A percentile compares a stretch with the other conserved stretches of the same genome.
Conservation (phyloP, 2,329 filamentous ascomycete genomes). For the Myrmaecium sp. region DNA sequence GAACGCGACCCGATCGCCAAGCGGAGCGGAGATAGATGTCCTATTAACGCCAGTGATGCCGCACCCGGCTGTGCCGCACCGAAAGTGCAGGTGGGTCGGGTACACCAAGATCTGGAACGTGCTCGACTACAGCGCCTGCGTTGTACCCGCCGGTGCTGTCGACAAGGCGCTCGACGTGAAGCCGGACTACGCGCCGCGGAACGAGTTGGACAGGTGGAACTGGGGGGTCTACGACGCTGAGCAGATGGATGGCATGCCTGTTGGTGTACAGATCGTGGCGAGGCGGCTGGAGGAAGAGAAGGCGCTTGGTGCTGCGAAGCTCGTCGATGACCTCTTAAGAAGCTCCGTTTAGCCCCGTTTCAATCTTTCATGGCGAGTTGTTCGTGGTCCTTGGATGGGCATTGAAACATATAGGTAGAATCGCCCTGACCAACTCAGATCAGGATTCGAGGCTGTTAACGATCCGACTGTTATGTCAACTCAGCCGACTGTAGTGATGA, state of each 20-base stretch:
- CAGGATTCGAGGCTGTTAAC: no score
- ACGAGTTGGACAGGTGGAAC: constrained; percentile 36
- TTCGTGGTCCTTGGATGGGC: no score
- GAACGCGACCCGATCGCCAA: constrained; percentile 29
- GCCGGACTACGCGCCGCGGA: constrained; percentile 27
- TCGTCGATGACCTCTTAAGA: no score
- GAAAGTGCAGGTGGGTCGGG: constrained; percentile 31
- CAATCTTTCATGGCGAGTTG: background rate
- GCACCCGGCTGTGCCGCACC: constrained; percentile 37
- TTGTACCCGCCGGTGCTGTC: constrained; percentile 36
- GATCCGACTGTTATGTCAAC: no score
- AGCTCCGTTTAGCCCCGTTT: no score
- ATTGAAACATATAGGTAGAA: no score
- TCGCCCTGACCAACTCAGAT: no score
- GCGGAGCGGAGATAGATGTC: constrained; percentile 35
- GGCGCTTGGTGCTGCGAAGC: constrained; percentile 16
- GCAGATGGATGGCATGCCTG: constrained; percentile 17
- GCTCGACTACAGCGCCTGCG: constrained; percentile 42
- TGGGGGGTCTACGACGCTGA: constrained; percentile 21
- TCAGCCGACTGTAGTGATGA: no score
- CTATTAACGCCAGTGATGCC: constrained; percentile 43
- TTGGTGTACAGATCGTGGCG: constrained; percentile 17
- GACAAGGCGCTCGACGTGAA: constrained; percentile 23
- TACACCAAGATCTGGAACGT: constrained; percentile 48
- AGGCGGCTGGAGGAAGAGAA: constrained; percentile 19